Evolutionary conservation across 1,284 basidiomycete genomes (phyloP), one percentile per base, ranked within the genome.

Genomic region (Malassezia cuniculi): DNA sequence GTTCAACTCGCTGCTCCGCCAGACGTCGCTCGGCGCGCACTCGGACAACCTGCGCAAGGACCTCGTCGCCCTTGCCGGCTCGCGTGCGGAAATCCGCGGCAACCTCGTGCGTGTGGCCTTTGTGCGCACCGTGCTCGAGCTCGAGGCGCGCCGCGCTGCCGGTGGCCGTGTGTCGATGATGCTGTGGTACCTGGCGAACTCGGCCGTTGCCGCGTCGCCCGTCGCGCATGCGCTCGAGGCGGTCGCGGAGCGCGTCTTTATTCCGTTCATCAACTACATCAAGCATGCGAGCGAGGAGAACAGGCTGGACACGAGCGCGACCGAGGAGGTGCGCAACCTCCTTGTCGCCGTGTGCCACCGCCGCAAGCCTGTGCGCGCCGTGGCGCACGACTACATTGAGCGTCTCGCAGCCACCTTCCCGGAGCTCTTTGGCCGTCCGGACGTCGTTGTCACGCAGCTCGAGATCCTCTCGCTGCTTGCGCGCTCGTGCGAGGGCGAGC

Each of bases 351-450:
- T 82, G 65, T 86, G 85, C 5, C 85, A 94, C 67, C 77, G 85
- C 11, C 77, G 85, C 39, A 71, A 75, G 24, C 81, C 81, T 62
- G 82, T 83, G 37, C 76, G 90, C 27, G 79, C 82, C 26, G 74
- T 85, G 16, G 84, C 90, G 1, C 75, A 80, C 37, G 78, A 76
- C 65, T 93, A 84, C 60, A 73, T 93, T 18, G 78, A 87, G 68
- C 77, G 79, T 27, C 72, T 97, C 31, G 78, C 95, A 51, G 80
- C 79, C n/a, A 84, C 82, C 1, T 93, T 94, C 69, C 89, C 93
- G 0, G 86, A 85, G 6, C 71, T 97, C 45, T 81, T 95, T 75
- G 95, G 89, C 68, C 82, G 90, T 62, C 76, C 80, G 9, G 75
- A 80, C 10, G 75, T 95, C 24, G 83, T 97, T 5, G 52, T 55